phyloP scores from a whole-genome alignment of 2,329 filamentous ascomycete genomes.

The Neoascochyta sp. region DNA sequence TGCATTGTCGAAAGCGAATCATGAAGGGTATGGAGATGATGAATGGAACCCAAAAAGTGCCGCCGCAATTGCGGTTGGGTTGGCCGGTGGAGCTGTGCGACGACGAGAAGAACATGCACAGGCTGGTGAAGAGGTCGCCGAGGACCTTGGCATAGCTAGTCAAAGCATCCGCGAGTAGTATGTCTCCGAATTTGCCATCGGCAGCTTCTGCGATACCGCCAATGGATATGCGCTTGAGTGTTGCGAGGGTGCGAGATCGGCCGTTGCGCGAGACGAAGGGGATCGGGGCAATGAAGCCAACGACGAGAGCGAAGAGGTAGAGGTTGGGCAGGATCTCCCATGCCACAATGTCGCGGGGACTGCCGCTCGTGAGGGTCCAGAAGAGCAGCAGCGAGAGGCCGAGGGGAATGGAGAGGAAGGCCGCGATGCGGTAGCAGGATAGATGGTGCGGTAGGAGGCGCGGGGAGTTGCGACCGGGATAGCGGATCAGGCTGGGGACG shows the following conservation, averaged over 20 bases:
- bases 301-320: slow-evolving; percentile 69
- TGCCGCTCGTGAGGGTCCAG: slow-evolving; percentile 74
- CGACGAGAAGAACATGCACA: slow-evolving; percentile 84
- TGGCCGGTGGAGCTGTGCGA: slow-evolving; percentile 71
- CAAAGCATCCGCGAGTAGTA: slow-evolving; percentile 86
- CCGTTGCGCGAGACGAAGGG: slow-evolving; percentile 66
- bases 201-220: slow-evolving; percentile 82
- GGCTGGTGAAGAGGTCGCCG: slow-evolving; percentile 79
- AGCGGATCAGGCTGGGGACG: slow-evolving; percentile 80
- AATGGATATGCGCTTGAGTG: slow-evolving; percentile 71
- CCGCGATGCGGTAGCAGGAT: slow-evolving; percentile 82
- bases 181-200: slow-evolving; percentile 92
- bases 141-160: slow-evolving; percentile 93
- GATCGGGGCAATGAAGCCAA: slow-evolving; percentile 70
- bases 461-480: slow-evolving; percentile 68
- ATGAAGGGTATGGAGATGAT: slow-evolving; percentile 78
- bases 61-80: slow-evolving; percentile 79
- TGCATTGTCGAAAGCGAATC: slow-evolving; percentile 86
- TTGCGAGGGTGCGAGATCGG: slow-evolving; percentile 70
- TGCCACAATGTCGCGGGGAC: slow-evolving; percentile 64
- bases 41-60: slow-evolving; percentile 72
- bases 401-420: slow-evolving; percentile 69
- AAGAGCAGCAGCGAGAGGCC: slow-evolving; percentile 71
- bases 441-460: slow-evolving; percentile 71
- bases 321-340: slow-evolving; percentile 85